phyloP scores from a whole-genome alignment of 2,329 filamentous ascomycete genomes.

The Fusarium napiforme region DNA sequence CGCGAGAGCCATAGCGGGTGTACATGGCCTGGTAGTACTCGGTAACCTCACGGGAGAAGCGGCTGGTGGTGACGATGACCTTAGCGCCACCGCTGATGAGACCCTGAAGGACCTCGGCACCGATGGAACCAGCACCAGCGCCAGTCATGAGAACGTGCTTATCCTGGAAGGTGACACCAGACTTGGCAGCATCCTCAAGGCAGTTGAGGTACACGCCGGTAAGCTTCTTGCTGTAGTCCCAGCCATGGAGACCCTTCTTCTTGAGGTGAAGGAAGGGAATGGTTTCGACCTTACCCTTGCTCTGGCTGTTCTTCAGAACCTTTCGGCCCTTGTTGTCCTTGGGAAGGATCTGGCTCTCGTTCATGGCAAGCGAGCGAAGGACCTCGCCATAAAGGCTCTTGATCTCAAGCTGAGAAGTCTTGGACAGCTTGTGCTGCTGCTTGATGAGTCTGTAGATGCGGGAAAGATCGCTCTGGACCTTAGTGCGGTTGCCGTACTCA shows the following conservation, averaged over 20 bases:
- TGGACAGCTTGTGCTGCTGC: slow-evolving; percentile 97
- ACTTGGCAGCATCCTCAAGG: slow-evolving; percentile 86
- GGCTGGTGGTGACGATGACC: slow-evolving; percentile 95
- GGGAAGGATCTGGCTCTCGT: slow-evolving; percentile 95
- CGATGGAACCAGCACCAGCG: slow-evolving; percentile 96
- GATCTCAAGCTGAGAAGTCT: slow-evolving; percentile 95
- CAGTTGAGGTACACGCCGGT: slow-evolving; percentile 93
- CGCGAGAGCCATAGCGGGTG: slow-evolving; percentile 89
- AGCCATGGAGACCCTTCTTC: slow-evolving; percentile 91
- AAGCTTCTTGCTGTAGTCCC: slow-evolving; percentile 99
- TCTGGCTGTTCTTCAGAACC: slow-evolving; percentile 62
- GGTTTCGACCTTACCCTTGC: slow-evolving; percentile 94
- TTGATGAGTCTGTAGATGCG: slow-evolving; percentile 98
- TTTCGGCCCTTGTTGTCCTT: slow-evolving; percentile 80
- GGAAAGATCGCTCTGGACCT: slow-evolving; percentile 95
- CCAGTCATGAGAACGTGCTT: slow-evolving; percentile 99
- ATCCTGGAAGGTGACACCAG: slow-evolving; percentile 89
- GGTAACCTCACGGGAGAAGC: slow-evolving; percentile 96
- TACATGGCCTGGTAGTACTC: slow-evolving; percentile 99
- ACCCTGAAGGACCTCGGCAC: slow-evolving; percentile 94
- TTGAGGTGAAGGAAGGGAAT: slow-evolving; percentile 98
- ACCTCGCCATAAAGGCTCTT: slow-evolving; percentile 95
- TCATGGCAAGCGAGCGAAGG: slow-evolving; percentile 94
- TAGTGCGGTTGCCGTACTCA: slow-evolving; percentile 97
- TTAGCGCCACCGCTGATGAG: slow-evolving; percentile 96